Evolutionary conservation across 23 red algal species (phyloP).

Genomic region (Cyanidioschyzon merolae): DNA sequence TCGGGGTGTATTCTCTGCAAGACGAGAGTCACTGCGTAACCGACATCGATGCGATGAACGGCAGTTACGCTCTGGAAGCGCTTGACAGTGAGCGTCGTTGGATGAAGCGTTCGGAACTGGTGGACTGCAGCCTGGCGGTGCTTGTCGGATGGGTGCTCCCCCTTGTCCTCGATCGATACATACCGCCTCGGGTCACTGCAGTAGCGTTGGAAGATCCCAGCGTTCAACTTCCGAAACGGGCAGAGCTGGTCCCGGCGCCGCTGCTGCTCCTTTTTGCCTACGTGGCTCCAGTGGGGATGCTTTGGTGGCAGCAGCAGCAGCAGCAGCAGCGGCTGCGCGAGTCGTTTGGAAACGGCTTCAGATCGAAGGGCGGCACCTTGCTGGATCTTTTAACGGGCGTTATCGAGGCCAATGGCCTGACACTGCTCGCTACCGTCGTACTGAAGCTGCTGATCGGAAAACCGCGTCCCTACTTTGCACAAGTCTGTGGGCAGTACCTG

Average conservation of each 20-base stretch:
- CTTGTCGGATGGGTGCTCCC: too few relatives aligned
- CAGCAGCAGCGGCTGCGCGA: background rate
- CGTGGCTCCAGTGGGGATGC: background rate
- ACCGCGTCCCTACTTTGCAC: constrained; percentile 70
- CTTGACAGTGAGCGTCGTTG: too few relatives aligned
- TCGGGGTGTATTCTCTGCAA: too few relatives aligned
- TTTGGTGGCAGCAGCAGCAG: background rate
- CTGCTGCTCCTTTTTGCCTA: background rate
- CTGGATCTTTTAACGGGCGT: background rate
- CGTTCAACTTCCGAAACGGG: background rate
- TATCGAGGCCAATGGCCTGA: constrained; percentile 40
- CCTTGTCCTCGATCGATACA: background rate
- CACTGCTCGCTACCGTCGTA: constrained; percentile 42
- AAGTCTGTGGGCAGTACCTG: constrained; percentile 51
- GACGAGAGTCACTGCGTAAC: too few relatives aligned
- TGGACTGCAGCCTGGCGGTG: too few relatives aligned
- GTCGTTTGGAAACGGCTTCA: background rate
- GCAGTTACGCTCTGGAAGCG: too few relatives aligned
- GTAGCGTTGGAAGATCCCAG: background rate
- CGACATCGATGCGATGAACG: too few relatives aligned
- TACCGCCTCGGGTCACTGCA: background rate
- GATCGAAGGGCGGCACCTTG: background rate
- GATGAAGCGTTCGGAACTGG: too few relatives aligned
- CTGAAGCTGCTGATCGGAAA: constrained; percentile 46
- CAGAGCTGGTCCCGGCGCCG: background rate